phyloP scores from a whole-genome alignment of 1,284 basidiomycete genomes.

The Pseudozyma thailandica region DNA sequence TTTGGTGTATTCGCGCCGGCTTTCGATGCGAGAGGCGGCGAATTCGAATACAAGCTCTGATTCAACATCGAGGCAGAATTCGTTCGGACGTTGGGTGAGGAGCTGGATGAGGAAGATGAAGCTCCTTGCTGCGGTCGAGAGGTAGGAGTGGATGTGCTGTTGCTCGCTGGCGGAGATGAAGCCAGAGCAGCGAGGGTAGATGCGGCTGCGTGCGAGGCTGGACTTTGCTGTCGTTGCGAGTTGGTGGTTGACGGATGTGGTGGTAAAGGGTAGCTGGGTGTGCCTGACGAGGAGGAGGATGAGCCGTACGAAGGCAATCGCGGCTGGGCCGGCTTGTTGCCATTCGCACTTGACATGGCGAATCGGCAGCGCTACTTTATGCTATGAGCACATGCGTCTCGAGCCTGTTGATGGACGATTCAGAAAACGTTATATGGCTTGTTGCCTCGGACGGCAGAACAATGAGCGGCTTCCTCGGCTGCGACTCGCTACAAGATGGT shows the following conservation, averaged over 20 bases:
- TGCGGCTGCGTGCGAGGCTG: constrained; percentile 43
- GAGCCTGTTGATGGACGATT: too few species aligned
- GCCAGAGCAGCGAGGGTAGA: constrained; percentile 40
- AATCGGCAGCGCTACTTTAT: constrained; percentile 3
- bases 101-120: constrained; percentile 11
- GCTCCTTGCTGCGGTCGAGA: constrained; percentile 3
- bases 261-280: constrained; percentile 24
- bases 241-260: constrained; percentile 41
- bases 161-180: constrained; percentile 29
- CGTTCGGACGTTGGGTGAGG: constrained; percentile 20
- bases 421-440: too few species aligned
- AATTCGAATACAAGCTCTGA: constrained; percentile 43
- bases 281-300: background rate
- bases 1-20: background rate
- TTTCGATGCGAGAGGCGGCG: constrained; percentile 21
- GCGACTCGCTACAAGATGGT: too few species aligned
- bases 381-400: constrained; percentile 23
- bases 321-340: constrained; percentile 24
- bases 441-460: too few species aligned
- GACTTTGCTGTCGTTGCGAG: constrained; percentile 36
- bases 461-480: too few species aligned
- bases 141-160: constrained; percentile 1
- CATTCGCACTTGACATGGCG: constrained; percentile 31
- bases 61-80: constrained; percentile 25
- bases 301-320: constrained; percentile 15